Evolutionary conservation across 192 early-diverging fungal species (phyloP).

Genomic region (Irineochytrium annulatum): DNA sequence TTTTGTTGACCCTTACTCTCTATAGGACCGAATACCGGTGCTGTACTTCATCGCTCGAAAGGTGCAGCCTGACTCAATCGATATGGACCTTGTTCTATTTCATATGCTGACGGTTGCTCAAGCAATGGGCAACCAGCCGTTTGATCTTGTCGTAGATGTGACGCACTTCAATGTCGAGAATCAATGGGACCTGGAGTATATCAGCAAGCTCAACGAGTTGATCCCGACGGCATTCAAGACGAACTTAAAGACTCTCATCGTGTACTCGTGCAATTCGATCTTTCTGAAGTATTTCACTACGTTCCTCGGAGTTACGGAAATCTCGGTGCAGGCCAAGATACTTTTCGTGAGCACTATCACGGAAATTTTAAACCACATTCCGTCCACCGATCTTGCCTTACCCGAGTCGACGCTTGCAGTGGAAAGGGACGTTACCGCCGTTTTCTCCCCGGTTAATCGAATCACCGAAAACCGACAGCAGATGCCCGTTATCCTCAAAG

Average conservation of each 20-base stretch:
- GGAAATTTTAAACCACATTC: conserved; percentile 73
- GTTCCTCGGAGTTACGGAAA: conserved; percentile 42
- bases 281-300: conserved; percentile 39
- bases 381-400: conserved; percentile 66
- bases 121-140: conserved; percentile 55
- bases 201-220: conserved; percentile 68
- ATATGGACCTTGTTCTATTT: conserved; percentile 82
- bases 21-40: conserved; percentile 72
- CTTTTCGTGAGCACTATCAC: conserved; percentile 64
- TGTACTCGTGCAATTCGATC: conserved; percentile 82
- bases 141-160: conserved; percentile 78
- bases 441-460: conserved; percentile 30
- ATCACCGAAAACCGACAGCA: conserved; percentile 60
- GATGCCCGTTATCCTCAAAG: conserved; percentile 74
- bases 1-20: no score
- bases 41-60: conserved; percentile 82
- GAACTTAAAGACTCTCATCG: conserved; percentile 67
- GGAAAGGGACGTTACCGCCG: conserved; percentile 63
- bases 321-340: conserved; percentile 51
- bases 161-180: conserved; percentile 76
- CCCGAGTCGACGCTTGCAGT: conserved; percentile 62
- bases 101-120: conserved; percentile 64
- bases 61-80: conserved; percentile 67
- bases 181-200: conserved; percentile 75
- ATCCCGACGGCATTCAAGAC: conserved; percentile 59